Percentiles rank a stretch among this genome's conserved stretches.
These are phyloP conservation scores for Nitzschia putrida DNA, from an alignment of 108 stramenopile species.

Conservation along the genomic window DNA sequence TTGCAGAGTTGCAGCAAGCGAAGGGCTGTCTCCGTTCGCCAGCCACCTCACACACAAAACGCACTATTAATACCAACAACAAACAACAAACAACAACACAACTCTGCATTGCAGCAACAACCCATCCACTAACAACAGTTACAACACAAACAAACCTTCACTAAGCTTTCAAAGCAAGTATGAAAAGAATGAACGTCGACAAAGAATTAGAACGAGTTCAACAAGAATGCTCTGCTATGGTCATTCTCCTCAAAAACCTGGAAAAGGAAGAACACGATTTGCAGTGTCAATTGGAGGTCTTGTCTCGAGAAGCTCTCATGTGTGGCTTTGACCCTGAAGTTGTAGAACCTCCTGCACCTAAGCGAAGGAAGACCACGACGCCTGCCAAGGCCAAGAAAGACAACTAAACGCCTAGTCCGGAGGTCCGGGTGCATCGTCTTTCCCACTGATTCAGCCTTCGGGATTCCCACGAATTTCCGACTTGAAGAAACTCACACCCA, in stretches of 20 bases:
- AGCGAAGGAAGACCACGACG: conserved; percentile 33
- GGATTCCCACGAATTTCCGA: no score
- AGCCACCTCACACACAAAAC: no score
- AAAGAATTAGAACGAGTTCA: conserved; percentile 30
- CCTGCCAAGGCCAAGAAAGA: conserved; percentile 22
- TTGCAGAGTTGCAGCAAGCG: no score
- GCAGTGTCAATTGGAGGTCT: conserved; percentile 38
- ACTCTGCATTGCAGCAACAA: no score
- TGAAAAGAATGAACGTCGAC: conserved; percentile 1
- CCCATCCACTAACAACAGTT: no score
- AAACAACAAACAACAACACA: no score
- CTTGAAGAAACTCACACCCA: no score
- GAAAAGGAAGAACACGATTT: conserved; percentile 44
- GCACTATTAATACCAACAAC: no score
- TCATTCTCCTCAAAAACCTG: conserved; percentile 38
- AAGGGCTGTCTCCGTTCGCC: no score
- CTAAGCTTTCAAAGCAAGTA: background rate
- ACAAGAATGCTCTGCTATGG: conserved; percentile 50
- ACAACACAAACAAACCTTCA: no score
- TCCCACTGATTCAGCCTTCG: no score
- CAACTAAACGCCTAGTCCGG: background rate
- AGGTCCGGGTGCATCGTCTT: no score
- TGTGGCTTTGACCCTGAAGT: conserved; percentile 46
- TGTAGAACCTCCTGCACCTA: conserved; percentile 45
- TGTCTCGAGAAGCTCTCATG: conserved; percentile 44